phyloP scores from a whole-genome alignment of 352 stramenopile species.

The Pythium phragmitis region DNA sequence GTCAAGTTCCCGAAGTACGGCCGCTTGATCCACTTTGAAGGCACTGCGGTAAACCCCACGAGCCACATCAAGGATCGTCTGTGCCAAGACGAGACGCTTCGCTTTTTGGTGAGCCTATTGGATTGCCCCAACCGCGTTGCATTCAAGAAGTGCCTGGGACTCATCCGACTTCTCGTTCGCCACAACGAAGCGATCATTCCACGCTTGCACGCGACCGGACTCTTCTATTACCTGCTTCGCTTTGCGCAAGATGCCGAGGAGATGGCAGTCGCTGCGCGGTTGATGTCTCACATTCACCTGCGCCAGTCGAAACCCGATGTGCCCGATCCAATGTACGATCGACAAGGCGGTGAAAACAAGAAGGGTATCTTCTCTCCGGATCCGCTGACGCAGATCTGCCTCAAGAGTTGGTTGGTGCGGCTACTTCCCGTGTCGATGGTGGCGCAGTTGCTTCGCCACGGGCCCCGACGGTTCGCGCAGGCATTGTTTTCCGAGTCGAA shows the following conservation, averaged over 20 bases:
- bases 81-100: constrained; percentile 73
- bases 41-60: constrained; percentile 69
- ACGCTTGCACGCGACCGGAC: constrained; percentile 74
- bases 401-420: constrained; percentile 83
- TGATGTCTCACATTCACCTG: constrained; percentile 84
- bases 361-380: constrained; percentile 80
- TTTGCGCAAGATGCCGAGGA: constrained; percentile 81
- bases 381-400: constrained; percentile 76
- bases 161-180: constrained; percentile 79
- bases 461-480: constrained; percentile 67
- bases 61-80: constrained; percentile 75
- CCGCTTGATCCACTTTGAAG: constrained; percentile 79
- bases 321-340: constrained; percentile 60
- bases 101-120: constrained; percentile 77
- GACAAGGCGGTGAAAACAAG: constrained; percentile 79
- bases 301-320: constrained; percentile 70
- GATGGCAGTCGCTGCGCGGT: constrained; percentile 72
- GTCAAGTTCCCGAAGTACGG: constrained; percentile 78
- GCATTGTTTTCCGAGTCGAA: constrained; percentile 82
- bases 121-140: constrained; percentile 83
- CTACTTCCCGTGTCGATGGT: constrained; percentile 85
- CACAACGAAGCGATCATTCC: constrained; percentile 86
- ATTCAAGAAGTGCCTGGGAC: constrained; percentile 80
- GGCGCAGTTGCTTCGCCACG: constrained; percentile 78
- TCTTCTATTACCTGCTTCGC: constrained; percentile 87